Conservation (phyloP, 2,329 filamentous ascomycete genomes). For the Diaporthe sp. region DNA sequence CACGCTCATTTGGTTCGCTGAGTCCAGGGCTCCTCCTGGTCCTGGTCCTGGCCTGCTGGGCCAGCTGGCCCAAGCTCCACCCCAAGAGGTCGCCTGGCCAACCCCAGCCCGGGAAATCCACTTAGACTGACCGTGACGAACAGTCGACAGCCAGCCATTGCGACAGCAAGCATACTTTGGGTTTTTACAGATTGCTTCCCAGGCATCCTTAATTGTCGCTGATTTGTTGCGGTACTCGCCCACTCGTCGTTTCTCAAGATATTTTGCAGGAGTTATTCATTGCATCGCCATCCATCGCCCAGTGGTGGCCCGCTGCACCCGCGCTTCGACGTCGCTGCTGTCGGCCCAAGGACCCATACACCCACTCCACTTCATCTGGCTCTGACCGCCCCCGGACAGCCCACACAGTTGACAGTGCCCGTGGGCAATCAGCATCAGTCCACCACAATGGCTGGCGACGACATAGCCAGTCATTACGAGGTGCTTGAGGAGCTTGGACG, state of each 20-base stretch:
- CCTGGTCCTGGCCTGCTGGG: not conserved
- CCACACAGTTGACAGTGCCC: conserved; percentile 15
- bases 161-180: not conserved
- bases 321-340: conserved; percentile 25
- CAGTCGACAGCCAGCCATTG: conserved; percentile 24
- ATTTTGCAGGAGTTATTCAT: not conserved
- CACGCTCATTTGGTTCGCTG: conserved; percentile 23
- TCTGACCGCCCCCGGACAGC: conserved; percentile 25
- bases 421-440: conserved; percentile 22
- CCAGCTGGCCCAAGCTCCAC: conserved; percentile 32
- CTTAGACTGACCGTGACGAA: conserved; percentile 5
- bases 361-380: conserved; percentile 32
- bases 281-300: conserved; percentile 1
- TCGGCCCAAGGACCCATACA: conserved; percentile 25
- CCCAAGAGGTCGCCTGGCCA: conserved; percentile 20
- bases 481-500: conserved; percentile 96
- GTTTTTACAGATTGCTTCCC: not conserved
- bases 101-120: conserved; percentile 24
- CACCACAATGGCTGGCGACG: conserved; percentile 68
- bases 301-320: conserved; percentile 21
- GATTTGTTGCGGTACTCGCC: conserved; percentile 17
- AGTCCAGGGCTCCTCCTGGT: conserved; percentile 17
- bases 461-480: conserved; percentile 89
- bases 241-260: not conserved
- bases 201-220: conserved; percentile 25